phyloP scores from a whole-genome alignment of 1,139 yeast species.

The Entelexis sorbosivorans region DNA sequence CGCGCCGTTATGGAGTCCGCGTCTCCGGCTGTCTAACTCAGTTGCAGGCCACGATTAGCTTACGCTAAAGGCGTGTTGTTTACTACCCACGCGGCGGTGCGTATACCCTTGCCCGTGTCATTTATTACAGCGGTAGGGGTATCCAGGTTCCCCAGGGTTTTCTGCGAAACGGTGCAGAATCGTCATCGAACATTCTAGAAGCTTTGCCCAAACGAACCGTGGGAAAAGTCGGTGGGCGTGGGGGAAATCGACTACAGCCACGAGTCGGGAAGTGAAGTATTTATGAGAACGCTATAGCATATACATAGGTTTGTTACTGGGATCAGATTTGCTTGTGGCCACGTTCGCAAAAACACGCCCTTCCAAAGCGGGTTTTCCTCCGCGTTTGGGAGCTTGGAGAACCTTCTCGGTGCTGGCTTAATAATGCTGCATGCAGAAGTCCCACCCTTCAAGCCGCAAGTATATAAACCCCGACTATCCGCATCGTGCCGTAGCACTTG shows the following conservation, averaged over 20 bases:
- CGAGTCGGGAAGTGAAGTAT: too few relatives aligned
- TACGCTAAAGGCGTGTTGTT: not conserved
- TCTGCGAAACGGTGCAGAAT: not conserved
- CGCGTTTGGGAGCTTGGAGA: constrained; percentile 10
- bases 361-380: not conserved
- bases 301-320: too few relatives aligned
- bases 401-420: constrained; percentile 16
- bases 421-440: not conserved
- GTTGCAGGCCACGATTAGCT: too few relatives aligned
- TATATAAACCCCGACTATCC: constrained; percentile 11
- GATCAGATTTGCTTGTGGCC: too few relatives aligned
- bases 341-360: too few relatives aligned
- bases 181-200: constrained; percentile 3
- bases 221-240: not conserved
- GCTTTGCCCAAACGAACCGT: not conserved
- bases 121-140: not conserved
- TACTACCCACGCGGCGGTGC: not conserved
- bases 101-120: not conserved
- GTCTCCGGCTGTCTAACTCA: not conserved
- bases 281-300: too few relatives aligned
- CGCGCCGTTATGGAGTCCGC: constrained; percentile 12
- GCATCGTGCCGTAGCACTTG: not conserved
- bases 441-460: constrained; percentile 6
- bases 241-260: too few relatives aligned
- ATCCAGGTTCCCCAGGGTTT: not conserved